Base-by-base conservation (phyloP, 495 filamentous ascomycete species). In the Lophium mytilinum region DNA sequence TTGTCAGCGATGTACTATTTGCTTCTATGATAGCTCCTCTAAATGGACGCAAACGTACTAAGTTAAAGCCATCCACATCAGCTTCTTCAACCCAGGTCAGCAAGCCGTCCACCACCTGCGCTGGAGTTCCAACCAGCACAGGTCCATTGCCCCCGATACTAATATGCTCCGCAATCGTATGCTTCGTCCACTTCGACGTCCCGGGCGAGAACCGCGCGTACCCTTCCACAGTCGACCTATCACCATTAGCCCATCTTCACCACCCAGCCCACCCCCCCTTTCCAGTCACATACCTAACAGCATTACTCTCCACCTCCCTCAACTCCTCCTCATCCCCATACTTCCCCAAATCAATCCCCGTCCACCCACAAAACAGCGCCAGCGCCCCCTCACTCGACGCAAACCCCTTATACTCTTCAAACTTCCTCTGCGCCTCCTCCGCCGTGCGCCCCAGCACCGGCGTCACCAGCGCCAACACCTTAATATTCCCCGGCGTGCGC, bases 291-390 rank as follows among this genome's bases (percentile, higher is more conserved):
- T 61, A 37, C 46, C 58, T 43, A 36, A 48, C 45, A 43, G 63
- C 52, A 35, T 61, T 58, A 9, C 40, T 51, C 39, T 55, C 36
- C 11, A 55, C 57, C 19, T 53, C 45, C 51, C 57, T 46, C 15
- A 66, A 43, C 21, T 81, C 79, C 61, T 81, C 74, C 47, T 82
- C 80, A 33, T 81, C 78, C 0, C 63, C 72, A 66, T 78, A 83
- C 43, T 68, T 72, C 40, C 67, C 69, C 36, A 79, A 41, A 61
- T 83, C 79, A 57, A 80, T 79, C 0, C 79, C 80, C 8, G 80
- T 81, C 78, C 78, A 82, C 0, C 80, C 80, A 35, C 78, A 76
- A 56, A 82, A 82, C 52, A 80, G 63, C 36, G 80, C 78, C 47
- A 82, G 64, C 1, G 79, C 80, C 14, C 80, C 80, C 62, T 81